Evolutionary conservation across 2,329 filamentous ascomycete genomes (phyloP).

Genomic region (Cladophialophora yegresii): DNA sequence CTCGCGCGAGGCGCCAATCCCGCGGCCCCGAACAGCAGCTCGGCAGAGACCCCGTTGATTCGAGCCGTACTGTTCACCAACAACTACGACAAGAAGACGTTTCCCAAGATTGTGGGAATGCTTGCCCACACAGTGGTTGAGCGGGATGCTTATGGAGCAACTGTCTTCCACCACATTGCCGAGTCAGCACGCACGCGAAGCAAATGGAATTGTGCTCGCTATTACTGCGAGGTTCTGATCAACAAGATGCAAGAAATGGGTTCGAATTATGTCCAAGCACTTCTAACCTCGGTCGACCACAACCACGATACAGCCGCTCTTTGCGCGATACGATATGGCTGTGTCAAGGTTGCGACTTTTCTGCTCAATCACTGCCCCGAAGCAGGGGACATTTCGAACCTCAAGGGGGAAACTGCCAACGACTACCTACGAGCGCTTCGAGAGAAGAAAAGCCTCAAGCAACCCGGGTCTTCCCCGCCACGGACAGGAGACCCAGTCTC

Average conservation of each 20-base stretch:
- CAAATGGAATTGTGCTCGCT: constrained; percentile 84
- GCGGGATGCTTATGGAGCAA: constrained; percentile 77
- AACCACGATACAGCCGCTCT: constrained; percentile 90
- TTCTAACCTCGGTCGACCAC: constrained; percentile 80
- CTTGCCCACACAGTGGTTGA: constrained; percentile 78
- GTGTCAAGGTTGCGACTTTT: constrained; percentile 70
- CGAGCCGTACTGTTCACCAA: constrained; percentile 95
- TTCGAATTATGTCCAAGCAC: constrained; percentile 71
- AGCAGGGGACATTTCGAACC: constrained; percentile 77
- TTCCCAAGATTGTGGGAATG: constrained; percentile 79
- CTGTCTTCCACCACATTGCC: constrained; percentile 91
- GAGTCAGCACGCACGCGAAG: constrained; percentile 82
- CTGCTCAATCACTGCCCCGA: constrained; percentile 73
- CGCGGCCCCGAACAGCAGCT: constrained; percentile 70
- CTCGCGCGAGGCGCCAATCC: constrained; percentile 77
- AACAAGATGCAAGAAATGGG: constrained; percentile 81
- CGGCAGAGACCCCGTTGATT: constrained; percentile 91
- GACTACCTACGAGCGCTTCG: constrained; percentile 73
- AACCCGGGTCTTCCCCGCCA: constrained; percentile 68
- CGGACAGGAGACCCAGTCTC: constrained; percentile 40
- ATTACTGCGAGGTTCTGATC: constrained; percentile 89
- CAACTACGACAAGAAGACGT: constrained; percentile 90
- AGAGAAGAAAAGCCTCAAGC: constrained; percentile 36
- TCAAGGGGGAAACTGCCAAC: constrained; percentile 78
- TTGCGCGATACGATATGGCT: constrained; percentile 81